Evolutionary conservation across 2,329 filamentous ascomycete species (phyloP), one percentile per base, ranked within the genome.

Genomic region (Hymenoscyphus fraxineus): DNA sequence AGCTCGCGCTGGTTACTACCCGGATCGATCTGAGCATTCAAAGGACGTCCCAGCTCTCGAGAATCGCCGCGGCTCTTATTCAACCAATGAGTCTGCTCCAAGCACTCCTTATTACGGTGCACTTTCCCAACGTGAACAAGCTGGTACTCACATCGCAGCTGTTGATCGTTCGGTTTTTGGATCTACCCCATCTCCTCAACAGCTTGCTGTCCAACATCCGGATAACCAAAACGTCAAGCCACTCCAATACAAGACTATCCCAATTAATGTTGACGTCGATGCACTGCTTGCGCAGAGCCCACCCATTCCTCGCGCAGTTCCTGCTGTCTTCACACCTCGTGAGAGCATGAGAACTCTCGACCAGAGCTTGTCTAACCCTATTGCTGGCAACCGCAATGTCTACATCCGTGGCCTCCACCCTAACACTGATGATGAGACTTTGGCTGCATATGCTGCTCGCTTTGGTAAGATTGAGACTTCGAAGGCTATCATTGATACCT

Each of bases 321-420:
- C 94, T 16, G 94, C 95, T 6, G 88, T 93, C 69, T 93, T 91
- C 74, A 93, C 90, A 64, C 92, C 92, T 35, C 89, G 88, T 31
- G 93, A 94, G 64, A 91, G 90, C 73, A 87, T 91, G 80, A 91
- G 97, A 83, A 93, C 91, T 54, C 85, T 98, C 35, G 94, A 97
- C 68, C 93, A 97, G 77, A 96, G 93, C 74, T 83, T 99, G 59
- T 92, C 97, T 79, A 98, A 98, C 74, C 90, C 93, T 65, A 95
- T 88, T 64, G 81, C 91, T 58, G 93, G 93, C 56, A 97, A 98
- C 75, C 95, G 93, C 68, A 99, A 99, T 74, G 94, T 99, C 69
- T 99, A 99, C 81, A 97, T 99, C 69, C 92, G 95, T 66, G 96
- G 96, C 19, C 88, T 99, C 67, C 91, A 96, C 68, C 94, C 95